Conservation (phyloP, 768 basidiomycete genomes). For the Calvatia gigantea region DNA sequence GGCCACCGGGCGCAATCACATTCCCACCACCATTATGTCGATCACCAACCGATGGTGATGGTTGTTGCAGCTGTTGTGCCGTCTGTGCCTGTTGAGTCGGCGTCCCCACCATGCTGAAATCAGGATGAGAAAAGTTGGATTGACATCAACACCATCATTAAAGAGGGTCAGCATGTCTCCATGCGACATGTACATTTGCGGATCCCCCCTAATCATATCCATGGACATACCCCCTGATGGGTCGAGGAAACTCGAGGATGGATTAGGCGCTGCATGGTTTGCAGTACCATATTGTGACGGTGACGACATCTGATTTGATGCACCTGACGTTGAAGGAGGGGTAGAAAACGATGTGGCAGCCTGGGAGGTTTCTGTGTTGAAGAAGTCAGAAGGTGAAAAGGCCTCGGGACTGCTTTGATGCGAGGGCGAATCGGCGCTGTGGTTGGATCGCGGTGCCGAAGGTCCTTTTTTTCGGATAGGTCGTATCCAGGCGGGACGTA, state of each 20-base stretch:
- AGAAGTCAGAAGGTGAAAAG: slow-evolving; percentile 64
- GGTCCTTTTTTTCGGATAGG: slow-evolving; percentile 79
- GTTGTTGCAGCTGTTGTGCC: slow-evolving; percentile 14
- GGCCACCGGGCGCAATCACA: slow-evolving; percentile 12
- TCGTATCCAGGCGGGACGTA: slow-evolving; percentile 83
- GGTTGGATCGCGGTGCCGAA: slow-evolving; percentile 39
- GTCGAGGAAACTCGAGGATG: slow-evolving; percentile 31
- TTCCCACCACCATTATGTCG: slow-evolving; percentile 15
- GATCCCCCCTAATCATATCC: slow-evolving; percentile 45
- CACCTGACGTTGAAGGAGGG: slow-evolving; percentile 15
- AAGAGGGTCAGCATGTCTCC: slow-evolving; percentile 63
- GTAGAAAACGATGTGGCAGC: slow-evolving; percentile 22
- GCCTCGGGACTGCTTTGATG: slow-evolving; percentile 61
- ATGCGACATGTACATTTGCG: slow-evolving; percentile 53
- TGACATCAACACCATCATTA: slow-evolving; percentile 42
- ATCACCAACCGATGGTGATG: slow-evolving; percentile 10
- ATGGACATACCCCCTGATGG: slow-evolving; percentile 31
- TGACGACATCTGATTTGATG: slow-evolving; percentile 12
- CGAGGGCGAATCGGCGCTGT: slow-evolving; percentile 42
- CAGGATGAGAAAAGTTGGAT: slow-evolving; percentile 26
- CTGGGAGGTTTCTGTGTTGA: slow-evolving; percentile 42
- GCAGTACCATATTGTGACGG: slow-evolving; percentile 10
- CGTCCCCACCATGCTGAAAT: slow-evolving; percentile 19
- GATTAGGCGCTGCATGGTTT: slow-evolving; percentile 17
- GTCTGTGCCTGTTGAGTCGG: slow-evolving; percentile 10